phyloP scores from a whole-genome alignment of 2,329 filamentous ascomycete genomes.

The Xylaria polymorpha region DNA sequence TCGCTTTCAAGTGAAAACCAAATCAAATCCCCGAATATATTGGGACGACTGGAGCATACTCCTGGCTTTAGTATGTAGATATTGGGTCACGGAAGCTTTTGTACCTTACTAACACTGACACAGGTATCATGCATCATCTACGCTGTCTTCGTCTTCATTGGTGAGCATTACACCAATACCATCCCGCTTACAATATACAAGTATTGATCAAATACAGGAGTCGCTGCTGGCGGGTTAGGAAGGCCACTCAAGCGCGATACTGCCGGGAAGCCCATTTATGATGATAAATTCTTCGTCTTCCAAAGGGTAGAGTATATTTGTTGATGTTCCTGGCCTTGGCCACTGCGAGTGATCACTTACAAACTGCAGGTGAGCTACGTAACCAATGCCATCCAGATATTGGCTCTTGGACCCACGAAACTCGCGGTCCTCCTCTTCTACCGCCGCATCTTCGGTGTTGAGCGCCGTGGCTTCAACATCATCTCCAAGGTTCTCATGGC shows the following conservation, averaged over 20 bases:
- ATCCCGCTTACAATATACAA: not conserved
- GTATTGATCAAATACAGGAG: slow-evolving; percentile 11
- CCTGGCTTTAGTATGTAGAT: slow-evolving; percentile 1
- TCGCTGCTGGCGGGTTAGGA: slow-evolving; percentile 17
- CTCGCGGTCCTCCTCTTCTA: too few relatives aligned
- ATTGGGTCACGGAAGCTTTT: not conserved
- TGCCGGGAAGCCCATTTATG: slow-evolving; percentile 25
- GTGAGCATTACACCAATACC: not conserved
- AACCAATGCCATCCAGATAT: too few relatives aligned
- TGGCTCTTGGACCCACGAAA: too few relatives aligned
- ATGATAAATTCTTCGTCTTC: slow-evolving; percentile 24
- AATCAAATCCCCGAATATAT: not conserved
- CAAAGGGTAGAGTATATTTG: slow-evolving; percentile 13
- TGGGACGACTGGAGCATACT: slow-evolving; percentile 1
- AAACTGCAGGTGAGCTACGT: too few relatives aligned
- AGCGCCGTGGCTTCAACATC: too few relatives aligned
- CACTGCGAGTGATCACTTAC: too few relatives aligned
- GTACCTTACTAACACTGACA: too few relatives aligned
- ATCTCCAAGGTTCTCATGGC: too few relatives aligned
- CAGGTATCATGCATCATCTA: too few relatives aligned
- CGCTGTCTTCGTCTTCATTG: not conserved
- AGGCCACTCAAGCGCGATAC: slow-evolving; percentile 22
- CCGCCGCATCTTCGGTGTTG: too few relatives aligned
- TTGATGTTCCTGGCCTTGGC: too few relatives aligned
- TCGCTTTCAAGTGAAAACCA: not conserved